Evolutionary conservation across 257 asterid species (phyloP), one percentile per base, ranked within the genome.

Genomic region (Scutellaria galericulata): DNA sequence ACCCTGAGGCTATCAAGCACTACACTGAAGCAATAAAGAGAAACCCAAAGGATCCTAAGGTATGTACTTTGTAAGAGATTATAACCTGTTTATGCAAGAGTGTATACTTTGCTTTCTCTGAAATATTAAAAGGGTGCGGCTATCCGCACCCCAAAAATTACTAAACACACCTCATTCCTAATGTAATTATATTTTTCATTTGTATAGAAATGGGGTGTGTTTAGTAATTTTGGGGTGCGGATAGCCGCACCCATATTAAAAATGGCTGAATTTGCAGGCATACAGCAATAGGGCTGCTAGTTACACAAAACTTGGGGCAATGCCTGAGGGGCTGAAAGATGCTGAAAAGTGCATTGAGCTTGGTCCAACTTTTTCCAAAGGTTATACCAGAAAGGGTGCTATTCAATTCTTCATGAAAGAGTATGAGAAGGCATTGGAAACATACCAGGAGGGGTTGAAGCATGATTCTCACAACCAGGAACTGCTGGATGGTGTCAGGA

Each of bases 261-360:
- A 18, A 31, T 31, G 58, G 51, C 24, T 79, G 40, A 50, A 27
- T 60, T 68, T 78, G 70, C 81, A 93, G 98, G 88, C 96, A 48
- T 93, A 89, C 70, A 93, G 98, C 78, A 93, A 93, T 24, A 89
- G 98, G 52, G 97, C 98, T 48, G 97, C 98, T 31, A 85, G 92
- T 74, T 93, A 93, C 80, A 89, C 97, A 11, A 93, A 93, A 76
- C 96, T 93, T 53, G 93, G 85, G 51, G 98, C 98, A 9, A 65
- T 93, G 85, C 98, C 98, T 0, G 98, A 93, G 85, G 98, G 89
- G 9, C 88, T 93, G 1, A 93, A 89, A 79, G 98, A 93, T 75
- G 96, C 98, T 2, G 98, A 93, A 42, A 93, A 93, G 48, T 93
- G 98, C 77, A 87, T 93, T 62, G 98, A 93, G 76, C 90, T 93